These are phyloP conservation scores for Claviceps pusilla DNA, from an alignment of 2,329 filamentous ascomycete species.

Conservation along the genomic window DNA sequence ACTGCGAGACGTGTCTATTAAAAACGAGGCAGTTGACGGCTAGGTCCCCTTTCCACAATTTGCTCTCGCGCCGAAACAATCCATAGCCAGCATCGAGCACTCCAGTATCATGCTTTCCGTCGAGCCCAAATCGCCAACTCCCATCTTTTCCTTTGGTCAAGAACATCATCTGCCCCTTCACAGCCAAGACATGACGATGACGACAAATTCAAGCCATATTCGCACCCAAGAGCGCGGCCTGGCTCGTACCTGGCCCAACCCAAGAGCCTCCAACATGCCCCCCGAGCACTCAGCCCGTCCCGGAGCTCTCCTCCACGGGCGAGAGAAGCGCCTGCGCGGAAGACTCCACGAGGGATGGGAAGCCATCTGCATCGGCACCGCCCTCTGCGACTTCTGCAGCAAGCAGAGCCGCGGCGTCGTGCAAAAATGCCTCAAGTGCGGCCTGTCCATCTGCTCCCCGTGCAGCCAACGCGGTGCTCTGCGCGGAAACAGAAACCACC, in stretches of 20 bases:
- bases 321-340: slow-evolving; percentile 3
- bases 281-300: neutral
- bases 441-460: slow-evolving; percentile 11
- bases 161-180: neutral
- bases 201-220: neutral
- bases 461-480: slow-evolving; percentile 9
- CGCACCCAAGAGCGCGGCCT: neutral
- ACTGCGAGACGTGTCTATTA: neutral
- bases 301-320: neutral
- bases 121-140: neutral
- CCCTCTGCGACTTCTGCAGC: slow-evolving; percentile 15
- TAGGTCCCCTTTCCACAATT: neutral
- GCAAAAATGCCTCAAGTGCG: slow-evolving; percentile 12
- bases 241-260: neutral
- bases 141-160: neutral
- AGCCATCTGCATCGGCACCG: slow-evolving; percentile 10
- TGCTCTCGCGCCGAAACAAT: neutral
- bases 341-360: slow-evolving; percentile 10
- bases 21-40: neutral
- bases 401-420: slow-evolving; percentile 11
- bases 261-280: neutral
- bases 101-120: neutral
- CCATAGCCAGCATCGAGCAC: neutral
- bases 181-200: neutral
- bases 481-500: slow-evolving; percentile 8